These are phyloP conservation scores for Cryptosporidium canis DNA, from an alignment of 169 alveolate species.

Conservation along the genomic window DNA sequence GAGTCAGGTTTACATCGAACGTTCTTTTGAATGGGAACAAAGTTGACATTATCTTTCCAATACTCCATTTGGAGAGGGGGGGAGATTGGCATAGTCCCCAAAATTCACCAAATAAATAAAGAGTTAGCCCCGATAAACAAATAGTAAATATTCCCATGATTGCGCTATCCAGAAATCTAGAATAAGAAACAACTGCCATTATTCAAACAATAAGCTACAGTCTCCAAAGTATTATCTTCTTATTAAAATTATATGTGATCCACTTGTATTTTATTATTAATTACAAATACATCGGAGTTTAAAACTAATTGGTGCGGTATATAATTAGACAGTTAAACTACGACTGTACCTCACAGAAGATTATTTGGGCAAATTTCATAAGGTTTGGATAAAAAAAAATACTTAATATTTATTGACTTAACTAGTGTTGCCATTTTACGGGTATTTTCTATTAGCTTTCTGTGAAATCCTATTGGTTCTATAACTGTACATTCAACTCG, in stretches of 20 bases:
- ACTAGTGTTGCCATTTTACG: no score
- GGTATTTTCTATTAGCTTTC: no score
- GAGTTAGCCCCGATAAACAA: slow-evolving; percentile 77
- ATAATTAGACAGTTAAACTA: background rate
- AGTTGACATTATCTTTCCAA: slow-evolving; percentile 76
- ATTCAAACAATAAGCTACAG: background rate
- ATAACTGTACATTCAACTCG: no score
- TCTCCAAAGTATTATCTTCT: background rate
- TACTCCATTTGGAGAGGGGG: slow-evolving; percentile 75
- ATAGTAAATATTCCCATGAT: slow-evolving; percentile 77
- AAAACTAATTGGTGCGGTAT: background rate
- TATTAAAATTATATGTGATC: background rate
- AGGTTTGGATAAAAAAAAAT: no score
- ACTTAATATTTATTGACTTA: no score
- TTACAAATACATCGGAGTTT: background rate
- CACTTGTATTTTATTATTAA: no score
- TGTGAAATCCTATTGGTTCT: no score
- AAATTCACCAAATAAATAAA: slow-evolving; percentile 78
- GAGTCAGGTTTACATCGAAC: slow-evolving; percentile 77
- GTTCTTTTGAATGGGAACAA: slow-evolving; percentile 79
- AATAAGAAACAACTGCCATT: slow-evolving; percentile 71
- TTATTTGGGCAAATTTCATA: background rate
- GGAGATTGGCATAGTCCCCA: slow-evolving; percentile 77
- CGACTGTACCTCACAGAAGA: background rate
- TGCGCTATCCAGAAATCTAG: slow-evolving; percentile 74